phyloP scores from a whole-genome alignment of 306 rosid genomes.

The Spatholobus suberectus region DNA sequence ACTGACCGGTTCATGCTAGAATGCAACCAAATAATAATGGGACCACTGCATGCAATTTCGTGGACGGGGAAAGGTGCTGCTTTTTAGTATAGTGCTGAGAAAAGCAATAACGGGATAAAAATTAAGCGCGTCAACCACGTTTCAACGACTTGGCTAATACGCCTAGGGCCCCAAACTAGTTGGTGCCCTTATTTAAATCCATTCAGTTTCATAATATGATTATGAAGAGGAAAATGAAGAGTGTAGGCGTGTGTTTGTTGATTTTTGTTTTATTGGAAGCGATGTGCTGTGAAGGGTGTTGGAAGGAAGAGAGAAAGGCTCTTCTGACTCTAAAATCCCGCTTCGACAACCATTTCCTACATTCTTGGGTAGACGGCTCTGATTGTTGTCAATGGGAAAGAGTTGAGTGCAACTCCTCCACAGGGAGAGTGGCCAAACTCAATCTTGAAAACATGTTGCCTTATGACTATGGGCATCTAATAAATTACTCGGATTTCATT shows the following conservation, averaged over 20 bases:
- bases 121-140: no score
- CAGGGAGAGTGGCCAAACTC: neutral
- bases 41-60: no score
- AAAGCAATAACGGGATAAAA: no score
- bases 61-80: no score
- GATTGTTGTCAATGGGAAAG: conserved; percentile 32
- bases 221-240: neutral
- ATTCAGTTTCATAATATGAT: no score
- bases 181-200: no score
- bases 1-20: no score
- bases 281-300: conserved; percentile 30
- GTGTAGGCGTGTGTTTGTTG: neutral
- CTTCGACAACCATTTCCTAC: neutral
- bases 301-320: conserved; percentile 31
- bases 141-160: no score
- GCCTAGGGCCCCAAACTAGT: no score
- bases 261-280: neutral
- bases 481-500: conserved; percentile 17
- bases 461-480: neutral
- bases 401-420: conserved; percentile 21
- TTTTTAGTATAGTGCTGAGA: no score
- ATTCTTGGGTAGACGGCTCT: neutral
- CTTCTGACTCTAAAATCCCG: neutral
- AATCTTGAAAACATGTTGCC: neutral
- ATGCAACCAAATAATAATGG: no score